phyloP scores from a whole-genome alignment of 345 rosid genomes.

The Raphanus sativus region DNA sequence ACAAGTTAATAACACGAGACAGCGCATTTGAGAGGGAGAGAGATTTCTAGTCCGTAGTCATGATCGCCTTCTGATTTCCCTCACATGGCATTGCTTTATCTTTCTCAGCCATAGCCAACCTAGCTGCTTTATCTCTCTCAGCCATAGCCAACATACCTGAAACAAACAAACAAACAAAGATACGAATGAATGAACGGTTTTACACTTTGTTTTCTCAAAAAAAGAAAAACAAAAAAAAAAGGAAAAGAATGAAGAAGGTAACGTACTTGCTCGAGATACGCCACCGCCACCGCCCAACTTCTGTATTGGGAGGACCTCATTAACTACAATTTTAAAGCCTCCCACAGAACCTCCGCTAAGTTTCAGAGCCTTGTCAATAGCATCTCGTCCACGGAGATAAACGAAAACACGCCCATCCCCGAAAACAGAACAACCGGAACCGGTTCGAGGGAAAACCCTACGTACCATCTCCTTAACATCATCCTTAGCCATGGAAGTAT shows the following conservation, averaged over 20 bases:
- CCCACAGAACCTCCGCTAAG: not conserved
- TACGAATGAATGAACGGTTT: not conserved
- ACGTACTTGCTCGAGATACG: not conserved
- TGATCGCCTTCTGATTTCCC: not conserved
- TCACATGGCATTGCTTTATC: no score
- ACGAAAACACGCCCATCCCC: no score
- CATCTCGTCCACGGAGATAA: not conserved
- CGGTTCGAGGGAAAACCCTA: no score
- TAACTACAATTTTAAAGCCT: not conserved
- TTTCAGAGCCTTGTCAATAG: not conserved
- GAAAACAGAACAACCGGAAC: no score
- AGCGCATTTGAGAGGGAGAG: not conserved
- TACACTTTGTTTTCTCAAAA: not conserved
- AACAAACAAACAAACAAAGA: not conserved
- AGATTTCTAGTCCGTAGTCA: not conserved
- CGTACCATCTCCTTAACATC: no score
- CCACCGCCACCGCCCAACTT: not conserved
- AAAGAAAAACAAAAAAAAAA: no score
- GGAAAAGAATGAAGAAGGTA: not conserved
- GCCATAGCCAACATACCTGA: no score
- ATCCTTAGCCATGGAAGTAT: no score
- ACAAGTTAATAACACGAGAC: not conserved
- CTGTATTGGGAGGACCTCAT: not conserved
- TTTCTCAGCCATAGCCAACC: no score
- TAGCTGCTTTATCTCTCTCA: no score